phyloP scores from a whole-genome alignment of 208 protist genomes.

The Crithidia sp. region DNA sequence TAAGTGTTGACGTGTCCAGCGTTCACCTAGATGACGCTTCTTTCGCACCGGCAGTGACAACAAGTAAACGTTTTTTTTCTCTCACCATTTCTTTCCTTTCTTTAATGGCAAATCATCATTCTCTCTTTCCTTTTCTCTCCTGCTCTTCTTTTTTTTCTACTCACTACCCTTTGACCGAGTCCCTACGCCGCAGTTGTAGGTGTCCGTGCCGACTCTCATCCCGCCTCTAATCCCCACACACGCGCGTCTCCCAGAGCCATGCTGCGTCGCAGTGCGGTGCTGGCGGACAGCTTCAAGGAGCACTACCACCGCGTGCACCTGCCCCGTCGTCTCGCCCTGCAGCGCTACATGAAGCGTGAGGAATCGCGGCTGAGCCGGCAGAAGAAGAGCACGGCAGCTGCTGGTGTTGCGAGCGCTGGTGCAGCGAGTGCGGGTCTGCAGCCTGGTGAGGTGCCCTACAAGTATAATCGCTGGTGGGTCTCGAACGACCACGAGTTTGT shows the following conservation, averaged over 20 bases:
- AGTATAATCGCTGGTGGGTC: slow-evolving; percentile 93
- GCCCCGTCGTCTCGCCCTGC: slow-evolving; percentile 75
- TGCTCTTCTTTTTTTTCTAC: neutral
- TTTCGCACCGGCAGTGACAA: neutral
- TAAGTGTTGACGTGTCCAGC: no score
- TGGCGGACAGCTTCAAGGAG: slow-evolving; percentile 86
- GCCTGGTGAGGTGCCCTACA: slow-evolving; percentile 69
- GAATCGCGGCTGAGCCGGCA: slow-evolving; percentile 32
- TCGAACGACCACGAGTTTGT: slow-evolving; percentile 91
- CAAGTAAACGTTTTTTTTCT: neutral
- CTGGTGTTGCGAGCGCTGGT: neutral
- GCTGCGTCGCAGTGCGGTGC: slow-evolving; percentile 58
- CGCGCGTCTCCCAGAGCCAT: slow-evolving; percentile 27
- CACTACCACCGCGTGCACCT: slow-evolving; percentile 91
- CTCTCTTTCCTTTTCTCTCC: neutral
- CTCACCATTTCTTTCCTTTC: neutral
- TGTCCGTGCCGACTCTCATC: neutral
- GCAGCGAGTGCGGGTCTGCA: slow-evolving; percentile 3
- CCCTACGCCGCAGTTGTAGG: no score
- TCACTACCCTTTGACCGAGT: neutral
- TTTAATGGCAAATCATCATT: no score
- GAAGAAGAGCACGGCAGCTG: slow-evolving; percentile 22
- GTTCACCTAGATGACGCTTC: no score
- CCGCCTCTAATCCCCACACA: neutral
- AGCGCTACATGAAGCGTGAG: slow-evolving; percentile 71